Evolutionary conservation across 2,329 filamentous ascomycete species (phyloP).

Genomic region (Myriosclerotinia duriaeana): DNA sequence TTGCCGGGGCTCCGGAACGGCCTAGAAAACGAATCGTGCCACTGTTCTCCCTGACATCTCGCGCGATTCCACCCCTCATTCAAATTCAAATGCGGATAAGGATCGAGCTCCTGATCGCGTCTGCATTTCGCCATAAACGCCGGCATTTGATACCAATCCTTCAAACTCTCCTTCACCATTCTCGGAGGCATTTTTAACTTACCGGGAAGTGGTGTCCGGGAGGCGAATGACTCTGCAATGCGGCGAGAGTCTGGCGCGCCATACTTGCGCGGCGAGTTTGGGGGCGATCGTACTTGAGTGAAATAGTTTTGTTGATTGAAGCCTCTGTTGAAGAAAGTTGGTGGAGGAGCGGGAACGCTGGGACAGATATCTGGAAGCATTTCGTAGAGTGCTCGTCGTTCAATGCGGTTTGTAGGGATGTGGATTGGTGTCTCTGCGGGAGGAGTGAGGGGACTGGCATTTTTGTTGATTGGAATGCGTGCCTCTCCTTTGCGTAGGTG

Average conservation of each 20-base stretch:
- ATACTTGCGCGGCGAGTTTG: conserved; percentile 11
- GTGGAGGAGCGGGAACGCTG: background rate
- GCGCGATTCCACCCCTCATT: conserved; percentile 18
- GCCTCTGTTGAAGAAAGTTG: conserved; percentile 6
- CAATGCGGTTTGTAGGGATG: background rate
- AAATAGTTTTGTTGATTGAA: background rate
- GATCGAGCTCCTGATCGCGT: background rate
- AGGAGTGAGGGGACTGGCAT: too few relatives aligned
- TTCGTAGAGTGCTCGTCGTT: conserved; percentile 13
- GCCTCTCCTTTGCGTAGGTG: background rate
- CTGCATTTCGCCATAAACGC: background rate
- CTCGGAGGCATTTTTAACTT: background rate
- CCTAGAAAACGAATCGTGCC: background rate
- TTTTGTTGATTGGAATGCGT: background rate
- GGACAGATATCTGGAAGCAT: conserved; percentile 13
- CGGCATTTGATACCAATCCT: conserved; percentile 9
- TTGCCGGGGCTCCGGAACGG: background rate
- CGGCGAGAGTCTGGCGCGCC: conserved; percentile 7
- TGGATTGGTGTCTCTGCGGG: background rate
- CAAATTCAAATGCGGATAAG: conserved; percentile 8
- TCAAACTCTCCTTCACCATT: background rate
- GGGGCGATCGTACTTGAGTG: background rate
- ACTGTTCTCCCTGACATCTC: conserved; percentile 12
- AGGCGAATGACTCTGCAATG: conserved; percentile 11
- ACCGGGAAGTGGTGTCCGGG: conserved; percentile 1